Conservation (phyloP, 129 eudicot genomes). For the Silybum marianum region DNA sequence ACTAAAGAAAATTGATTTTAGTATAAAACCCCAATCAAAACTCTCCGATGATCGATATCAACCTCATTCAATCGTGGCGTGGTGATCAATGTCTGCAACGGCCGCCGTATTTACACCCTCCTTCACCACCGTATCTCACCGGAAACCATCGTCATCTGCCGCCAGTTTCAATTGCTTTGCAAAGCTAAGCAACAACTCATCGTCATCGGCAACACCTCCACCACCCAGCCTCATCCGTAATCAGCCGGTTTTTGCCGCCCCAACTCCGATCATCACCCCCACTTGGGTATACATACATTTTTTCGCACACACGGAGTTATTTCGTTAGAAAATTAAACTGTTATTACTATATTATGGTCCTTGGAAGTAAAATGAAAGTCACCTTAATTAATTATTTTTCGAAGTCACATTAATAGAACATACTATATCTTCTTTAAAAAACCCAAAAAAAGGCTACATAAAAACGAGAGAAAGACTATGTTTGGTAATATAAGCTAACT, state of each 20-base stretch:
- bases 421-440: background rate
- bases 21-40: constrained; percentile 22
- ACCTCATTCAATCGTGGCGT: background rate
- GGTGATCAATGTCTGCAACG: constrained; percentile 59
- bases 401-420: background rate
- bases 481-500: no score
- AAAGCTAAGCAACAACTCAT: constrained; percentile 36
- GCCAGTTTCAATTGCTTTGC: constrained; percentile 46
- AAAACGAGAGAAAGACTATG: no score
- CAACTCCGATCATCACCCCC: constrained; percentile 86
- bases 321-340: background rate
- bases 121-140: constrained; percentile 37
- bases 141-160: constrained; percentile 39
- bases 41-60: constrained; percentile 13
- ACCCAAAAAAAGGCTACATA: no score
- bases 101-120: constrained; percentile 35
- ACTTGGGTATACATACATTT: constrained; percentile 46
- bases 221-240: constrained; percentile 69
- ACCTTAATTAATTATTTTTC: background rate
- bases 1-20: background rate
- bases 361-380: no score
- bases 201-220: constrained; percentile 30
- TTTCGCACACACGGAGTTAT: background rate
- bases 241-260: constrained; percentile 88
- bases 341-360: no score